phyloP scores from a whole-genome alignment of 805 yeast genomes.

The Cyberlindnera suaveolens region DNA sequence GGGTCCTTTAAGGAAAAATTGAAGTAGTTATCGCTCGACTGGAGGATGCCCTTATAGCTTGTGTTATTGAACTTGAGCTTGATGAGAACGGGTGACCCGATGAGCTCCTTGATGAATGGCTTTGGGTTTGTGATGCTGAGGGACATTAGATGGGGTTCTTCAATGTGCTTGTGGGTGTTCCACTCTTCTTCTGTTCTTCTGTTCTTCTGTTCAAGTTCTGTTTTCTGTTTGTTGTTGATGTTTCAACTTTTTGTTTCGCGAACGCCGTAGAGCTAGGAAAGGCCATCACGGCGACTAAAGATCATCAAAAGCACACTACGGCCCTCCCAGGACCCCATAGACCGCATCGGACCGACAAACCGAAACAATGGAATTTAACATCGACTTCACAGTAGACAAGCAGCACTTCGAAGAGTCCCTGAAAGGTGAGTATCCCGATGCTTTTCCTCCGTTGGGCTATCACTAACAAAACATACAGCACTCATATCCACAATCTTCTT shows the following conservation, averaged over 20 bases:
- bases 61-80: conserved; percentile 87
- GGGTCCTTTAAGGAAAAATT: conserved; percentile 70
- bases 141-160: conserved; percentile 1
- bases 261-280: no score
- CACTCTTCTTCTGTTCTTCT: not conserved
- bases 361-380: conserved; percentile 33
- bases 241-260: no score
- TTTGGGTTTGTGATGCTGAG: conserved; percentile 75
- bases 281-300: no score
- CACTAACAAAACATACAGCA: conserved; percentile 29
- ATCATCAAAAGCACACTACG: no score
- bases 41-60: conserved; percentile 74
- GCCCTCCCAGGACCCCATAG: no score
- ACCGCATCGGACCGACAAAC: no score
- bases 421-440: conserved; percentile 34
- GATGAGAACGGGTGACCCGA: conserved; percentile 66
- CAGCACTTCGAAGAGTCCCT: conserved; percentile 49
- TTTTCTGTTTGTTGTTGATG: no score
- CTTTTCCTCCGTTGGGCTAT: not conserved
- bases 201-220: no score
- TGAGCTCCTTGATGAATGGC: conserved; percentile 76
- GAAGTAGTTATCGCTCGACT: conserved; percentile 89
- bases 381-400: conserved; percentile 44
- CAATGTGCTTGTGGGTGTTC: not conserved
- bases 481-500: conserved; percentile 63